Conservation (phyloP, 371 early-diverging fungal genomes). For the Phascolomyces articulosus region DNA sequence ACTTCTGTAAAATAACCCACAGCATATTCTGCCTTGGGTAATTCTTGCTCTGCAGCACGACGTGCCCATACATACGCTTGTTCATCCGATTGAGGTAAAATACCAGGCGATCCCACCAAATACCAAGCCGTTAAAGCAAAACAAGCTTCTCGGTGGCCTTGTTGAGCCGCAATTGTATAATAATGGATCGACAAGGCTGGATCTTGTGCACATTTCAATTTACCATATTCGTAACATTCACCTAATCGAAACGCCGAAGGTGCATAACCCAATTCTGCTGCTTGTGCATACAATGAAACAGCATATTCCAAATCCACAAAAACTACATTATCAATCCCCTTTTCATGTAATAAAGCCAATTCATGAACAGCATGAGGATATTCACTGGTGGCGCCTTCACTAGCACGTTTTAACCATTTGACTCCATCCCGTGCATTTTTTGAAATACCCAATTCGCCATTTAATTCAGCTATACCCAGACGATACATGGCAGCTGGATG, state of each 20-base stretch:
- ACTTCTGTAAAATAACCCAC: slow-evolving; percentile 86
- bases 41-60: slow-evolving; percentile 82
- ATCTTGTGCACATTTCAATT: slow-evolving; percentile 66
- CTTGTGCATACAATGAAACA: slow-evolving; percentile 73
- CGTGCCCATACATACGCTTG: slow-evolving; percentile 92
- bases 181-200: slow-evolving; percentile 72
- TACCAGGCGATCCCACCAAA: slow-evolving; percentile 78
- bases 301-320: slow-evolving; percentile 78
- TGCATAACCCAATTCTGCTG: slow-evolving; percentile 75
- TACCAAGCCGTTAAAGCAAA: slow-evolving; percentile 92
- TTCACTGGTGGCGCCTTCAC: slow-evolving; percentile 69
- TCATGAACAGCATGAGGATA: slow-evolving; percentile 82
- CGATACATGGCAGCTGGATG: slow-evolving; percentile 78
- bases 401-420: slow-evolving; percentile 77
- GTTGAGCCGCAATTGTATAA: slow-evolving; percentile 82
- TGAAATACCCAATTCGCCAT: slow-evolving; percentile 68
- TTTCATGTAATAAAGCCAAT: slow-evolving; percentile 69
- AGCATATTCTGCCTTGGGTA: slow-evolving; percentile 88
- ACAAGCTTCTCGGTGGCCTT: slow-evolving; percentile 89
- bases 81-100: slow-evolving; percentile 81
- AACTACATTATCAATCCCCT: slow-evolving; percentile 67
- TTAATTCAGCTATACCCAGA: slow-evolving; percentile 67
- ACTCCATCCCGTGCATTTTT: slow-evolving; percentile 74
- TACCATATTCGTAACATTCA: slow-evolving; percentile 80
- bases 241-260: slow-evolving; percentile 79